These are phyloP conservation scores for Penicillium manginii DNA, from an alignment of 495 filamentous ascomycete species.

Conservation along the genomic window DNA sequence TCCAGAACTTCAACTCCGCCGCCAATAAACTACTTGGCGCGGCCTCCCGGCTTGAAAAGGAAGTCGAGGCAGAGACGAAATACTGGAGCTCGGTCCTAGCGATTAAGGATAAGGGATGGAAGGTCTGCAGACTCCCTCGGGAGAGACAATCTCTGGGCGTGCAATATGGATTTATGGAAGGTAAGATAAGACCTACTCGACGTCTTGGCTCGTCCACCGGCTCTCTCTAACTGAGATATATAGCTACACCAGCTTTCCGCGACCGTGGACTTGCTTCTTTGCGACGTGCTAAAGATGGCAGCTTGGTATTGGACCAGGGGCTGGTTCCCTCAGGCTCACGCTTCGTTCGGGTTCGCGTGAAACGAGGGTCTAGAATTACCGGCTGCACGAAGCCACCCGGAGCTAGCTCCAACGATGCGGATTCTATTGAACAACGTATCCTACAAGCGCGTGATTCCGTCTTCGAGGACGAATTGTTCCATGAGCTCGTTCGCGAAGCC, in stretches of 20 bases:
- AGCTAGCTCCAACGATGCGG: slow-evolving; percentile 31
- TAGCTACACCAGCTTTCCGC: slow-evolving; percentile 73
- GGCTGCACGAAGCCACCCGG: slow-evolving; percentile 44
- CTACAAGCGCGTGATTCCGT: slow-evolving; percentile 83
- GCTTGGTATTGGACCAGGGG: slow-evolving; percentile 73
- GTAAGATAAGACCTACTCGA: slow-evolving; percentile 33
- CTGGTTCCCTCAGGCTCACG: slow-evolving; percentile 58
- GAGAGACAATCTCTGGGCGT: slow-evolving; percentile 79
- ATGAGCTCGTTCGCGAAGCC: slow-evolving; percentile 84
- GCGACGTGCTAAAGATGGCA: slow-evolving; percentile 72
- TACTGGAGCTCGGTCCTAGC: slow-evolving; percentile 89
- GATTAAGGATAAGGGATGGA: slow-evolving; percentile 83
- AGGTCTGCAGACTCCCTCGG: slow-evolving; percentile 71
- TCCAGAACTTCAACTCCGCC: slow-evolving; percentile 73
- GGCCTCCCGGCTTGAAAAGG: slow-evolving; percentile 70
- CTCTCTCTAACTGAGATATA: slow-evolving; percentile 8
- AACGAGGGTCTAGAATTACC: slow-evolving; percentile 42
- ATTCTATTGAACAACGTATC: slow-evolving; percentile 66
- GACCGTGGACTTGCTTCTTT: slow-evolving; percentile 78
- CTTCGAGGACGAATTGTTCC: slow-evolving; percentile 91
- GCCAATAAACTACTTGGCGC: slow-evolving; percentile 75
- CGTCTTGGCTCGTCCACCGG: too few relatives aligned
- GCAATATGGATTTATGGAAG: slow-evolving; percentile 84
- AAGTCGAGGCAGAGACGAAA: slow-evolving; percentile 74
- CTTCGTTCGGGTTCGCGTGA: slow-evolving; percentile 65